Evolutionary conservation across 2,329 filamentous ascomycete genomes (phyloP), one percentile per base, ranked within the genome.

Genomic region (Furcasterigmium sp.): DNA sequence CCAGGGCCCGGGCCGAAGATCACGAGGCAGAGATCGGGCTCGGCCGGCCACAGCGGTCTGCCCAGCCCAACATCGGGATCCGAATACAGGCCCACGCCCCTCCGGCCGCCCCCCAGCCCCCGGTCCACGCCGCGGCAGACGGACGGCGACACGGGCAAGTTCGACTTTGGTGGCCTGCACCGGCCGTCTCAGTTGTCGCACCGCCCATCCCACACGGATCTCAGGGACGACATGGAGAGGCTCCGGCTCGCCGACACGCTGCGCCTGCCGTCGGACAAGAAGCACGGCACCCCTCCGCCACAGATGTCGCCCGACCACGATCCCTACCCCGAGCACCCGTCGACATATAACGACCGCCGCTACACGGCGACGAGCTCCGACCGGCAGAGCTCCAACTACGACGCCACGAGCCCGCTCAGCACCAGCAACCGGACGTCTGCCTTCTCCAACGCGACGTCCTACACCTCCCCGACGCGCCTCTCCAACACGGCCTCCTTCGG

Each of bases 361-460:
- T 20, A 32, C 23, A 40, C 38, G 6, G 28, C 25, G 3, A 30
- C 38, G 26, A 30, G 26, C 18, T 40, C 38, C n/a, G 38, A 40
- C 28, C 38, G 38, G 18, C 38, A 32, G 13, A 40, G 38, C 28
- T 40, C 38, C 26, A 40, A 40, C 17, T 40, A 21, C 18, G 38
- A 40, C 19, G 20, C 29, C 23, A 44, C 26, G 3, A 49, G 46
- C 15, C 41, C 46, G 11, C n/a, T n/a, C 38, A 41, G 8, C 32
- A 35, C 32, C 5, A 47, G 44, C 17, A 47, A 44, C 17, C 41
- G 42, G 21, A 46, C 41, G 2, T 49, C 46, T 7, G 28, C 41
- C 3, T 42, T 46, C 34, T 49, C 46, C 0, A 45, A 44, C 8
- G 29, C 45, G 1, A 39, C 41, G 2, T 37, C 23, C 20, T 25